Percentiles rank a stretch among this genome's conserved stretches.
Conservation (phyloP, 139 green algal genomes). For the Closterium sp. region DNA sequence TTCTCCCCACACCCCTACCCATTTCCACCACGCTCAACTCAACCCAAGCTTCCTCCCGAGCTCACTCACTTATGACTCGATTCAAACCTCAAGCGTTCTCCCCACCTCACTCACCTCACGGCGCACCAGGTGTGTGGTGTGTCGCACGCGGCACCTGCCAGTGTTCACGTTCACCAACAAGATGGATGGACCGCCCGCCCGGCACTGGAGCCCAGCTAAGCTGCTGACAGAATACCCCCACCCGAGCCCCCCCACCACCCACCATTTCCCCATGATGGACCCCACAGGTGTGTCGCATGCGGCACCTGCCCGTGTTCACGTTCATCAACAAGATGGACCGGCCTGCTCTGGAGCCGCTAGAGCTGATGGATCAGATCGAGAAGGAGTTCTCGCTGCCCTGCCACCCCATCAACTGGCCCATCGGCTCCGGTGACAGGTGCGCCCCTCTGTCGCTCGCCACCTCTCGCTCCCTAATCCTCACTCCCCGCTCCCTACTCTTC, state of each 20-base stretch:
- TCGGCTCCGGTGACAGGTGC: slow-evolving; percentile 61
- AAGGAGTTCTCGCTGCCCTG: slow-evolving; percentile 68
- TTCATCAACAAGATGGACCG: slow-evolving; percentile 68
- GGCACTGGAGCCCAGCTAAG: slow-evolving; percentile 68
- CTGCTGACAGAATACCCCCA: no score
- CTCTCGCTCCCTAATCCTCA: neutral
- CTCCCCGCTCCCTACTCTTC: neutral
- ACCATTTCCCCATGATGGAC: neutral
- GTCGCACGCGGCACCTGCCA: slow-evolving; percentile 61
- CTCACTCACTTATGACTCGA: no score
- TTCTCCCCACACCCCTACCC: neutral
- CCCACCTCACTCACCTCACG: neutral
- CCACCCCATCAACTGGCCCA: slow-evolving; percentile 78
- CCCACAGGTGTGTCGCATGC: slow-evolving; percentile 53
- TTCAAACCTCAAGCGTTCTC: no score
- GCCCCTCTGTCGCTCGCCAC: neutral
- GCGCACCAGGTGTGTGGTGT: slow-evolving; percentile 49
- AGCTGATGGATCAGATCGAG: slow-evolving; percentile 80
- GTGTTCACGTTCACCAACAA: slow-evolving; percentile 75
- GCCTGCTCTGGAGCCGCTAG: slow-evolving; percentile 71
- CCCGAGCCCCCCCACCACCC: neutral
- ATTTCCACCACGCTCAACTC: no score
- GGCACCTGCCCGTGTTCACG: slow-evolving; percentile 72
- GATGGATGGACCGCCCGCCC: slow-evolving; percentile 57
- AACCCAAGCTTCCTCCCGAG: no score